phyloP scores from a whole-genome alignment of 768 basidiomycete species.

The Termitomyces sp. region DNA sequence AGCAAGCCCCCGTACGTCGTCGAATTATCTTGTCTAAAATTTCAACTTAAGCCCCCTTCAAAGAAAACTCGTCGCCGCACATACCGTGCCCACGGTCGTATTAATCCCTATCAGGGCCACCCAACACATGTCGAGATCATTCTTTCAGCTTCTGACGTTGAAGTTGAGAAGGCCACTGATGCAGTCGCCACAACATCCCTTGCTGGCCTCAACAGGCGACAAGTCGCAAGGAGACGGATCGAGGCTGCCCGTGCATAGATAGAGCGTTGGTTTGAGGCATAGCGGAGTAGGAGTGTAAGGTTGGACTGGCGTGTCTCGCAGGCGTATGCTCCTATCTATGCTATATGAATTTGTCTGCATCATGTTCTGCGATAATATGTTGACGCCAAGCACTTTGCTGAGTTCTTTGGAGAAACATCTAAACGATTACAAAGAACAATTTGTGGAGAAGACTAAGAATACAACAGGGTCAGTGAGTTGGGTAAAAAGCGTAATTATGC shows the following conservation, averaged over 20 bases:
- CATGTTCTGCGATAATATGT: conserved; percentile 1
- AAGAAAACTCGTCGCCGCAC: conserved; percentile 99
- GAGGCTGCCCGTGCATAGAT: conserved; percentile 69
- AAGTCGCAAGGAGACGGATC: conserved; percentile 82
- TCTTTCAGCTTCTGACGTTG: conserved; percentile 68
- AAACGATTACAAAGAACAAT: too few species aligned
- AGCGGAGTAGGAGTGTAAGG: conserved; percentile 3
- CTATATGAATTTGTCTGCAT: conserved; percentile 13
- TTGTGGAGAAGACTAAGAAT: not conserved
- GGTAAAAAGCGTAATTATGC: not conserved
- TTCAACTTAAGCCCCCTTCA: conserved; percentile 4
- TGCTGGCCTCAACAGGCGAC: conserved; percentile 75
- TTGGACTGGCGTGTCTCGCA: conserved; percentile 13
- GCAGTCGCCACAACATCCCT: conserved; percentile 51
- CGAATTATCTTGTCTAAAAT: not conserved
- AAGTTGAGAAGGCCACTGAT: conserved; percentile 92
- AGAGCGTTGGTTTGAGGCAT: not conserved
- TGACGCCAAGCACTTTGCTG: not conserved
- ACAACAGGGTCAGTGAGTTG: not conserved
- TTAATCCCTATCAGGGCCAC: conserved; percentile 99
- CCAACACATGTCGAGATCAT: conserved; percentile 97
- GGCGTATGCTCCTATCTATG: conserved; percentile 21
- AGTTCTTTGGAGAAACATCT: not conserved
- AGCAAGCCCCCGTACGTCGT: conserved; percentile 90
- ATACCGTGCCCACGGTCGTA: conserved; percentile 96